Percentiles rank a stretch among this genome's conserved stretches.
Conservation (phyloP, 2,329 filamentous ascomycete genomes). For the Dissoconium aciculare region DNA sequence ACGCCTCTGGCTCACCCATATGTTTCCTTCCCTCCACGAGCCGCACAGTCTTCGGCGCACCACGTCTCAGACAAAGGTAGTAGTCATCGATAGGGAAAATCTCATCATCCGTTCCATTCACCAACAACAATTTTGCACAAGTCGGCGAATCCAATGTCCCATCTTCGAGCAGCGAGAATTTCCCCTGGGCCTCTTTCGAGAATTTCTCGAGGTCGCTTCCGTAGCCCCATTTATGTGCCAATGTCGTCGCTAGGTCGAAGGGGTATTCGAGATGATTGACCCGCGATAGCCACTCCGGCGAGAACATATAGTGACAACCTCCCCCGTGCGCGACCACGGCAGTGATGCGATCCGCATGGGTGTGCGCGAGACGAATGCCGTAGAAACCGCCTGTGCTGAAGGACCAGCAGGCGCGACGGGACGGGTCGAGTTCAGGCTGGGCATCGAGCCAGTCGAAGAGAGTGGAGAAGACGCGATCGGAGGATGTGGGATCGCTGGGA, state of each 20-base stretch:
- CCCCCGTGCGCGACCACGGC: slow-evolving; percentile 41
- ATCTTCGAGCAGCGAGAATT: slow-evolving; percentile 41
- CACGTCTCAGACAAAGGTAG: slow-evolving; percentile 39
- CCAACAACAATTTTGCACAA: slow-evolving; percentile 38
- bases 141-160: slow-evolving; percentile 38
- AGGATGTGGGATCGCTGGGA: slow-evolving; percentile 31
- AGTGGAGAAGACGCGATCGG: slow-evolving; percentile 40
- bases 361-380: slow-evolving; percentile 42
- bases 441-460: slow-evolving; percentile 40
- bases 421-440: slow-evolving; percentile 34
- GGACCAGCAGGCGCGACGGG: slow-evolving; percentile 38
- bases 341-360: slow-evolving; percentile 36
- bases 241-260: slow-evolving; percentile 39
- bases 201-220: slow-evolving; percentile 29
- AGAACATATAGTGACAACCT: slow-evolving; percentile 45
- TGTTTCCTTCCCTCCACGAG: slow-evolving; percentile 33
- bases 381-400: slow-evolving; percentile 47
- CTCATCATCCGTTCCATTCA: slow-evolving; percentile 45
- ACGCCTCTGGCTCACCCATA: slow-evolving; percentile 38
- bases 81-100: slow-evolving; percentile 50
- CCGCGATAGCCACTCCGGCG: slow-evolving; percentile 37
- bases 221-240: slow-evolving; percentile 37
- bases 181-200: slow-evolving; percentile 32
- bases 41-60: slow-evolving; percentile 37
- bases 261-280: slow-evolving; percentile 45